phyloP scores from a whole-genome alignment of 129 eudicot genomes.

The Escallonia rubra region DNA sequence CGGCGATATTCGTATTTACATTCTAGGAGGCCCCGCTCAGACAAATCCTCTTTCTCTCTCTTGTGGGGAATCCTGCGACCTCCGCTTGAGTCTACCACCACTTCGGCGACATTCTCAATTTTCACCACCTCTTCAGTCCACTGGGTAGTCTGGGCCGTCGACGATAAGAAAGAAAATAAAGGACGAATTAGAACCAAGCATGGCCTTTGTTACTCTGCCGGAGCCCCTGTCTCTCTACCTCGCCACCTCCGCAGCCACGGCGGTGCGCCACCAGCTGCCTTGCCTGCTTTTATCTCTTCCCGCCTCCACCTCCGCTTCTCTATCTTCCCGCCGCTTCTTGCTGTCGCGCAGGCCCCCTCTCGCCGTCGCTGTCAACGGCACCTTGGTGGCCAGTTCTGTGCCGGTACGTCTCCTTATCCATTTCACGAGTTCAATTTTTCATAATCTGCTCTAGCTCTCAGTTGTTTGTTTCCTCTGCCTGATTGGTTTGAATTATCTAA shows the following conservation, averaged over 20 bases:
- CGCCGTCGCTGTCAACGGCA: constrained; percentile 22
- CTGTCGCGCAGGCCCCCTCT: constrained; percentile 11
- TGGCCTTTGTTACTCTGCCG: not conserved
- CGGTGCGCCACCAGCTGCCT: constrained; percentile 29
- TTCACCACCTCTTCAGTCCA: too few relatives aligned
- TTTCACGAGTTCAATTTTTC: not conserved
- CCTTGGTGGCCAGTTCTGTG: constrained; percentile 37
- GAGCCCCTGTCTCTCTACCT: constrained; percentile 12
- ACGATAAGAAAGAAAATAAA: too few relatives aligned
- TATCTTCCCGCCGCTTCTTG: constrained; percentile 6
- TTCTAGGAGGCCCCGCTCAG: too few relatives aligned
- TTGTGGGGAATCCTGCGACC: too few relatives aligned
- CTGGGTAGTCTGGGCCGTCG: too few relatives aligned
- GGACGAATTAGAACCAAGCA: too few relatives aligned
- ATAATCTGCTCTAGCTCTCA: not conserved
- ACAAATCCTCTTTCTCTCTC: too few relatives aligned
- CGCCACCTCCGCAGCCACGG: constrained; percentile 9
- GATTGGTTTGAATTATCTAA: too few relatives aligned
- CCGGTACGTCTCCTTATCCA: constrained; percentile 38
- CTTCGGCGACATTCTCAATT: too few relatives aligned
- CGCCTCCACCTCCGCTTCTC: not conserved
- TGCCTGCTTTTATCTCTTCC: constrained; percentile 25
- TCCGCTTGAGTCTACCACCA: too few relatives aligned
- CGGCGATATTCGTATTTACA: too few relatives aligned
- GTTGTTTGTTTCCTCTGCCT: too few relatives aligned